Evolutionary conservation across 805 yeast genomes (phyloP).

Genomic region (Starmerella kuoi): DNA sequence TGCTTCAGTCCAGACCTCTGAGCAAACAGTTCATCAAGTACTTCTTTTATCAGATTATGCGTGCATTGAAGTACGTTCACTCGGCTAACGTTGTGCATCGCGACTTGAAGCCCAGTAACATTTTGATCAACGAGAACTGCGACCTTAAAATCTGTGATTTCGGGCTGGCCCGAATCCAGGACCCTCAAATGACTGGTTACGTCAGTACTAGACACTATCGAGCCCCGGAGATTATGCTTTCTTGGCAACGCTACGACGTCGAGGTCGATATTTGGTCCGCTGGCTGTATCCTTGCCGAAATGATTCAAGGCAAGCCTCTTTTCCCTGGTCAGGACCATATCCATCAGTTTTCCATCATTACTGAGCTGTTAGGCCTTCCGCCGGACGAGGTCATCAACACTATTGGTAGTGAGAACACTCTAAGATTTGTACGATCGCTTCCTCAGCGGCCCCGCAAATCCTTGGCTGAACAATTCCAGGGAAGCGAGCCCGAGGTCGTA

Average conservation of each 20-base stretch:
- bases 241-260: conserved; percentile 95
- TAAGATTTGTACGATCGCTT: conserved; percentile 83
- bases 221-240: conserved; percentile 96
- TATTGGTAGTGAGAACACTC: conserved; percentile 87
- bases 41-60: conserved; percentile 80
- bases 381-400: conserved; percentile 93
- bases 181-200: conserved; percentile 98
- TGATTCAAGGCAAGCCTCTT: conserved; percentile 92
- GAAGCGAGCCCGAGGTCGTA: conserved; percentile 57
- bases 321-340: conserved; percentile 98
- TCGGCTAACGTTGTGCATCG: conserved; percentile 88
- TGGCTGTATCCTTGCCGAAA: conserved; percentile 93
- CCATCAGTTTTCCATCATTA: conserved; percentile 92
- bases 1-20: conserved; percentile 82
- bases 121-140: conserved; percentile 77
- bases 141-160: conserved; percentile 86
- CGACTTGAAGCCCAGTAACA: conserved; percentile 71
- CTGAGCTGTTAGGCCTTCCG: conserved; percentile 92
- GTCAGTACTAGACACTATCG: conserved; percentile 92
- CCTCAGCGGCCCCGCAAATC: conserved; percentile 92
- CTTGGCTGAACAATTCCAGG: conserved; percentile 62
- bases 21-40: conserved; percentile 95
- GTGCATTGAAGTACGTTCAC: conserved; percentile 82
- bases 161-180: conserved; percentile 93
- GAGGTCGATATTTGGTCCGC: conserved; percentile 98